Percentiles rank a stretch among this genome's conserved stretches.
Conservation (phyloP, 805 yeast species). For the Ogataea trehaloabstinens region DNA sequence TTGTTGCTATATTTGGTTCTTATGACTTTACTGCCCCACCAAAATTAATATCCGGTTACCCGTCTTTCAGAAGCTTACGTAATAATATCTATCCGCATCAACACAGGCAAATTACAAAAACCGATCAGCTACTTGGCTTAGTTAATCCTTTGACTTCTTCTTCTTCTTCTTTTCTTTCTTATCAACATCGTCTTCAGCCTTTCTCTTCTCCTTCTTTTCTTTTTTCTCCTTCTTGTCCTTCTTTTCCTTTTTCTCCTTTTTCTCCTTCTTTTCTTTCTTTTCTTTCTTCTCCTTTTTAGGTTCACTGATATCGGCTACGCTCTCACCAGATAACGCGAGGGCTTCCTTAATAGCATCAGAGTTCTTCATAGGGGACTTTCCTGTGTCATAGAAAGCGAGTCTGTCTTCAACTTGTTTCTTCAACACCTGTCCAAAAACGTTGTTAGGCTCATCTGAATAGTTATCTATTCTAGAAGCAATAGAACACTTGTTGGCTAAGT, state of each 20-base stretch:
- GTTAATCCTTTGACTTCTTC: slow-evolving; percentile 33
- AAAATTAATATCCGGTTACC: too few species aligned
- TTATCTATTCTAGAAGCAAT: slow-evolving; percentile 98
- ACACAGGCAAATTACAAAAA: too few species aligned
- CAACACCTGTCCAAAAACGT: slow-evolving; percentile 84
- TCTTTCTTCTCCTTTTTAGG: slow-evolving; percentile 37
- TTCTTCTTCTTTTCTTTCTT: slow-evolving; percentile 40
- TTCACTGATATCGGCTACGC: slow-evolving; percentile 28
- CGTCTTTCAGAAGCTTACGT: too few species aligned
- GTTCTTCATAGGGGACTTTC: slow-evolving; percentile 95
- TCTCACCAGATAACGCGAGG: slow-evolving; percentile 55
- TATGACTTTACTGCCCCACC: too few species aligned
- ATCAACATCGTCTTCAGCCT: slow-evolving; percentile 52
- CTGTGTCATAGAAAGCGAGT: slow-evolving; percentile 92
- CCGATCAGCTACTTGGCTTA: too few species aligned
- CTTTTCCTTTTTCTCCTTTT: slow-evolving; percentile 43
- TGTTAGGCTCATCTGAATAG: slow-evolving; percentile 91
- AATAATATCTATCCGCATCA: too few species aligned
- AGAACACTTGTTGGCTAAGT: slow-evolving; percentile 97
- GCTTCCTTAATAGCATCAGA: slow-evolving; percentile 93
- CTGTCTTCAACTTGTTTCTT: slow-evolving; percentile 98
- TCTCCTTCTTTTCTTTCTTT: slow-evolving; percentile 43
- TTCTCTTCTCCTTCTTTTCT: slow-evolving; percentile 38
- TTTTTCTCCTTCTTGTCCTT: slow-evolving; percentile 34
- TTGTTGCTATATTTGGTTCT: too few species aligned